These are phyloP conservation scores for Russula sp. DNA, from an alignment of 768 basidiomycete species.

Conservation along the genomic window DNA sequence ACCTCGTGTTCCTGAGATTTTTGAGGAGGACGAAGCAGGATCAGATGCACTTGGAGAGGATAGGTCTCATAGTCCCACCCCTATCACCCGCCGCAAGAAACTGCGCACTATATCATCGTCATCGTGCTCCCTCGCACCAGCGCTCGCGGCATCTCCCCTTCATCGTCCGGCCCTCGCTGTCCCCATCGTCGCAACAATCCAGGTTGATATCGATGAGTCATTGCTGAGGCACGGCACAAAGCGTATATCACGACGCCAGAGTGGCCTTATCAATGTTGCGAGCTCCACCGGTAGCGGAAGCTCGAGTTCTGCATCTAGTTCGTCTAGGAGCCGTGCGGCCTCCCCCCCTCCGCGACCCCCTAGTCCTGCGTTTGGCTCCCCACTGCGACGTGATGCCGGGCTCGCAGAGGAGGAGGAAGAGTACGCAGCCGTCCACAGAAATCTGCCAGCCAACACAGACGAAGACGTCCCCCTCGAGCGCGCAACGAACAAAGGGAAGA, in stretches of 20 bases:
- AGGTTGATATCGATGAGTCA: slow-evolving; percentile 32
- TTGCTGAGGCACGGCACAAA: slow-evolving; percentile 32
- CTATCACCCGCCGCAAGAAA: slow-evolving; percentile 41
- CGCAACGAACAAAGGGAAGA: slow-evolving; percentile 44
- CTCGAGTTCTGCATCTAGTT: slow-evolving; percentile 32
- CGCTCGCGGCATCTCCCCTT: slow-evolving; percentile 39
- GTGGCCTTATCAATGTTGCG: slow-evolving; percentile 46
- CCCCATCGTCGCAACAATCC: slow-evolving; percentile 25
- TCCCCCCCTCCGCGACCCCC: slow-evolving; percentile 48
- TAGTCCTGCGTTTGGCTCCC: slow-evolving; percentile 66
- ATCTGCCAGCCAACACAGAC: slow-evolving; percentile 31
- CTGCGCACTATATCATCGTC: slow-evolving; percentile 33
- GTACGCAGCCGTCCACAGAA: slow-evolving; percentile 31
- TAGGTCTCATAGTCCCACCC: slow-evolving; percentile 34
- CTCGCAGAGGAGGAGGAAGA: slow-evolving; percentile 56
- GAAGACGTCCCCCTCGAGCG: slow-evolving; percentile 35
- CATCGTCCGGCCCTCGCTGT: slow-evolving; percentile 27
- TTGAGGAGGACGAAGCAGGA: slow-evolving; percentile 59
- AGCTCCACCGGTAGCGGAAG: slow-evolving; percentile 4
- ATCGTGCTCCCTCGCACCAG: slow-evolving; percentile 44
- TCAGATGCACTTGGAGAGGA: slow-evolving; percentile 42
- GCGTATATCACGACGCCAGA: slow-evolving; percentile 38
- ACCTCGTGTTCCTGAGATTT: slow-evolving; percentile 60
- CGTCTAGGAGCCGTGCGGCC: slow-evolving; percentile 30
- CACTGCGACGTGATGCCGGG: slow-evolving; percentile 48